Conservation (phyloP, 306 rosid genomes). For the Sophora flavescens region DNA sequence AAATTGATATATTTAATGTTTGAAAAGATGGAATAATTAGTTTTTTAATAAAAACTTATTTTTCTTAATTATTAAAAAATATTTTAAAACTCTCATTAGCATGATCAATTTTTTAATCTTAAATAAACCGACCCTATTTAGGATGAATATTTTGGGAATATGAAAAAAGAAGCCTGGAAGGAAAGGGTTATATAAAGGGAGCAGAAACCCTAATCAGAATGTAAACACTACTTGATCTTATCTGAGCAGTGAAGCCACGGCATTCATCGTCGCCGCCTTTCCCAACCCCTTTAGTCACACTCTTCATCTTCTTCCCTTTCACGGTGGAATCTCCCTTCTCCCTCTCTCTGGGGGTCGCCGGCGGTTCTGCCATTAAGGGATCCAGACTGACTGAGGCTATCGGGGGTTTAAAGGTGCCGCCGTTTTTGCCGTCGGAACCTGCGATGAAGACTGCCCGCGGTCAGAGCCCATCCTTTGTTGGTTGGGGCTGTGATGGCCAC, state of each 20-base stretch:
- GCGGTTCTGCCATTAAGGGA: conserved; percentile 36
- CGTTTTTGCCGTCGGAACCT: conserved; percentile 36
- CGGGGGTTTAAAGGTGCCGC: conserved; percentile 5
- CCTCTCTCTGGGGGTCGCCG: neutral
- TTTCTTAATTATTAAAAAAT: too few relatives aligned
- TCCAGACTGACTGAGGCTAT: neutral
- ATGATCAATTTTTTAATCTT: too few relatives aligned
- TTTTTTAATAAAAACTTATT: too few relatives aligned
- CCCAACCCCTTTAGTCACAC: neutral
- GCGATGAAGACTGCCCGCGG: conserved; percentile 63
- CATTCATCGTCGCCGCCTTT: neutral
- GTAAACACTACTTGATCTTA: conserved; percentile 58
- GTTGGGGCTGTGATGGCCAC: conserved; percentile 51
- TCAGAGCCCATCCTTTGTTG: conserved; percentile 43
- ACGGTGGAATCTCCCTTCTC: neutral
- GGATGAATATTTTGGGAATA: conserved; percentile 41
- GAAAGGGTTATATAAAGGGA: neutral
- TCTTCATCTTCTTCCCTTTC: neutral
- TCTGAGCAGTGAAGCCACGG: conserved; percentile 52
- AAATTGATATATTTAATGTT: too few relatives aligned
- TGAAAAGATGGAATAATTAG: too few relatives aligned
- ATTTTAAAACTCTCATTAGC: too few relatives aligned
- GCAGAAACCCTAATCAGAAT: conserved; percentile 5
- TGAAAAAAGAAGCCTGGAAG: neutral
- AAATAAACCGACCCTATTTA: too few relatives aligned